These are phyloP conservation scores for Fusarium papillatum DNA, from an alignment of 2,329 filamentous ascomycete genomes.

Conservation along the genomic window DNA sequence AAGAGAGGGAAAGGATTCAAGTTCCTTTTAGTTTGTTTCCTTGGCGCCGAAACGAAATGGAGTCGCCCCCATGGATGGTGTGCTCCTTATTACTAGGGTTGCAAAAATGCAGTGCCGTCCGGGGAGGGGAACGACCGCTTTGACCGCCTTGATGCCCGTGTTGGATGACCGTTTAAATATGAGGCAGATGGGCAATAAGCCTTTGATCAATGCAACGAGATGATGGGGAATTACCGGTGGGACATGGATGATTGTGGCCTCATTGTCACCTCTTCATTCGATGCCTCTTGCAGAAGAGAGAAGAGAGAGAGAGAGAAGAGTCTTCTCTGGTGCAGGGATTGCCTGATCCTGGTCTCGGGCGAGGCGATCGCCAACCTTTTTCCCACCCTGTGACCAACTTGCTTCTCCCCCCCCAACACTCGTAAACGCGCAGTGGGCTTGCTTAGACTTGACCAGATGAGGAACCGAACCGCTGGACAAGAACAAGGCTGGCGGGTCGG, in stretches of 20 bases:
- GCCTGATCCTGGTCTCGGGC: constrained; percentile 30
- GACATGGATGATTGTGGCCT: constrained; percentile 20
- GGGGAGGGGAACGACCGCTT: constrained; percentile 38
- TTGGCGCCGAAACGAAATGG: constrained; percentile 26
- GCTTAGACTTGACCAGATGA: constrained; percentile 35
- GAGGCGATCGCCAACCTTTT: constrained; percentile 28
- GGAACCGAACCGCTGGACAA: constrained; percentile 27
- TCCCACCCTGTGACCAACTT: constrained; percentile 35
- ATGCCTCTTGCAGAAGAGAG: constrained; percentile 2
- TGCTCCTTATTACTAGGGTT: constrained; percentile 37
- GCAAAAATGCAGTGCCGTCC: constrained; percentile 40
- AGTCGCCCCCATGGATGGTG: constrained; percentile 25
- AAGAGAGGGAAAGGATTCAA: constrained; percentile 2
- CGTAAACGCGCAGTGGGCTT: constrained; percentile 20
- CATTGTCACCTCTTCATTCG: neutral
- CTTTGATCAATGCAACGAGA: constrained; percentile 40
- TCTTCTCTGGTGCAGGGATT: constrained; percentile 25
- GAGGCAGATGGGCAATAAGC: constrained; percentile 35
- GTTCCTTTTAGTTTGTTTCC: constrained; percentile 37
- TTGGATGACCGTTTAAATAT: constrained; percentile 35
- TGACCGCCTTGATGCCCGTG: constrained; percentile 44
- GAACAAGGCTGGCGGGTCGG: constrained; percentile 27
- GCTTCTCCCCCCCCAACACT: constrained; percentile 6
- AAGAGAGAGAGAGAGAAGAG: neutral
- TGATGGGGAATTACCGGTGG: constrained; percentile 29